A percentile compares a stretch with the other conserved stretches of the same genome.
These are phyloP conservation scores for Bacterosira constricta DNA, from an alignment of 108 stramenopile genomes.

Conservation along the genomic window DNA sequence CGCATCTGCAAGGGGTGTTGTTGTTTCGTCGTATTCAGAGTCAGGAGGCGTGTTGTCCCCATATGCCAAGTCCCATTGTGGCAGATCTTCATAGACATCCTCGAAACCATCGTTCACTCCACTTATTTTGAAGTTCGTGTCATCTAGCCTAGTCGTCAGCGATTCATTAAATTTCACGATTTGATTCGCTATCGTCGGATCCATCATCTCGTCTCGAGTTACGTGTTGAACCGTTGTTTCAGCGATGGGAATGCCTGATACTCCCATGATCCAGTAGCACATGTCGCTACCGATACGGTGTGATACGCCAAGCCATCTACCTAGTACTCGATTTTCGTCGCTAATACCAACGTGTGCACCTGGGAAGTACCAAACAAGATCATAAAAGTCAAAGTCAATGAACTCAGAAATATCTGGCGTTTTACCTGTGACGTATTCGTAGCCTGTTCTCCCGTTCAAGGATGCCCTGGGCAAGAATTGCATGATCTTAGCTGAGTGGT, in stretches of 20 bases:
- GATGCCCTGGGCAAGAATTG: neutral
- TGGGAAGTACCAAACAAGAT: constrained; percentile 37
- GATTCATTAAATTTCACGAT: neutral
- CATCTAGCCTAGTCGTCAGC: neutral
- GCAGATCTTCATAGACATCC: neutral
- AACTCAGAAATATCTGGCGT: constrained; percentile 45
- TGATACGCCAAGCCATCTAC: constrained; percentile 51
- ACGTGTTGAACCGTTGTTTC: constrained; percentile 35
- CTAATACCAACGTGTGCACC: neutral
- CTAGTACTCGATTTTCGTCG: constrained; percentile 14
- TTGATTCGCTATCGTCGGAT: neutral
- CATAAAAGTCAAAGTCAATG: constrained; percentile 40
- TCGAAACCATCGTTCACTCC: too few species aligned
- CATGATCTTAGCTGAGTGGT: constrained; percentile 6
- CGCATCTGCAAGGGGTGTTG: neutral
- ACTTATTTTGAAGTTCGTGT: neutral
- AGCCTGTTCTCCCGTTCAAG: constrained; percentile 14
- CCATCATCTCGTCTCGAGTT: neutral
- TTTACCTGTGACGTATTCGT: constrained; percentile 35
- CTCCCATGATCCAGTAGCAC: constrained; percentile 43
- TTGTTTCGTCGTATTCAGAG: neutral
- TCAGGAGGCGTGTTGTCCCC: neutral
- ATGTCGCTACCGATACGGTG: constrained; percentile 32
- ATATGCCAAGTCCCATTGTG: neutral
- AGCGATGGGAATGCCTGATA: constrained; percentile 12